Percentiles rank a stretch among this genome's conserved stretches.
Evolutionary conservation across 208 protist genomes (phyloP).

Genomic region (Acanthamoeba lenticulata): DNA sequence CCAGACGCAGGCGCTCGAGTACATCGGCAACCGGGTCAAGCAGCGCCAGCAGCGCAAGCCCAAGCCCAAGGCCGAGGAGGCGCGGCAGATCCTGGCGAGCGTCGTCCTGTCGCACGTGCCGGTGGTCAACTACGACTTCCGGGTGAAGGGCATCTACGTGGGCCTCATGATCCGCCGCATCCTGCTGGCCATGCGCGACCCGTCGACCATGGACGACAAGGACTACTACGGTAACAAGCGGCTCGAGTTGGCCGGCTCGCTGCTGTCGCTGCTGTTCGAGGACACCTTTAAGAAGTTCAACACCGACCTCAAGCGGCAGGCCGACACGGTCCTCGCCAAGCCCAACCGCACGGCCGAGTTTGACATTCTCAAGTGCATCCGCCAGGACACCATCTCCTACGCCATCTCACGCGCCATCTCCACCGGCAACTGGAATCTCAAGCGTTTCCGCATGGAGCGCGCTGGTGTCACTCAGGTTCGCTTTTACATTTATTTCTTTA

Average conservation of each 20-base stretch:
- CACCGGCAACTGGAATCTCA: slow-evolving; percentile 97
- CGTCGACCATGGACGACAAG: slow-evolving; percentile 94
- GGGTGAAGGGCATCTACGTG: slow-evolving; percentile 97
- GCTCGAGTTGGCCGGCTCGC: slow-evolving; percentile 95
- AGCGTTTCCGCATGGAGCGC: slow-evolving; percentile 96
- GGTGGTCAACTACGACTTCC: slow-evolving; percentile 96
- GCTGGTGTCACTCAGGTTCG: slow-evolving; percentile 93
- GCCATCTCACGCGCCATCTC: slow-evolving; percentile 97
- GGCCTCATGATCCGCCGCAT: slow-evolving; percentile 97
- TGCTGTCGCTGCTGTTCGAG: slow-evolving; percentile 99
- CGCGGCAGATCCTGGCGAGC: slow-evolving; percentile 85
- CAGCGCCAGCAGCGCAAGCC: slow-evolving; percentile 27
- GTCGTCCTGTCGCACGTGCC: slow-evolving; percentile 95
- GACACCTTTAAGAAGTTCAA: slow-evolving; percentile 99
- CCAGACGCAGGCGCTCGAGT: slow-evolving; percentile 95
- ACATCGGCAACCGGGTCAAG: slow-evolving; percentile 83
- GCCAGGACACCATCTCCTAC: slow-evolving; percentile 95
- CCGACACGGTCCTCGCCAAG: slow-evolving; percentile 93
- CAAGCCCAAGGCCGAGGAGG: slow-evolving; percentile 84
- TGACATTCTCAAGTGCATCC: slow-evolving; percentile 94
- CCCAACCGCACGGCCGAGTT: slow-evolving; percentile 91
- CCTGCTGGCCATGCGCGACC: slow-evolving; percentile 93
- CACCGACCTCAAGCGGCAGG: slow-evolving; percentile 93
- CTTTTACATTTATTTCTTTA: background rate
- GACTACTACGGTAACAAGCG: slow-evolving; percentile 99